Base-by-base conservation (phyloP, 1,284 basidiomycete genomes). In the Pholiota adiposa region DNA sequence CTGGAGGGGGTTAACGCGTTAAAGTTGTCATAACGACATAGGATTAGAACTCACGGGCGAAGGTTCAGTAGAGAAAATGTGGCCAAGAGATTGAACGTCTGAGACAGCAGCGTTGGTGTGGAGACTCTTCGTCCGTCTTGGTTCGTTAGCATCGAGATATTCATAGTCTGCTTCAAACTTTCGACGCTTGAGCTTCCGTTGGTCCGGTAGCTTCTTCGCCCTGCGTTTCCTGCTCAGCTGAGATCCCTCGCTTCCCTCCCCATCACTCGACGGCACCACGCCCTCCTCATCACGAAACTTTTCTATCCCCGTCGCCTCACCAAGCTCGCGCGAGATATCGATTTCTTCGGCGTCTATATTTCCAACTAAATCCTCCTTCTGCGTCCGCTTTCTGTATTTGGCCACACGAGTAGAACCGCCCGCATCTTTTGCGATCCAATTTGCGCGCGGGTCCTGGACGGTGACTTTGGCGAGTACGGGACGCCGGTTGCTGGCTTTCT, bases 381-480 rank as follows among this genome's bases (percentile, higher is more conserved):
- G 33, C 69, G 18, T 72, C 72, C 66, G 75, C 73, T 63, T 70
- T 74, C 60, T 40, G 60, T 61, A 62, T 61, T 51, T 57, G 63
- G 23, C 65, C 56, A 74, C 59, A 54, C 58, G 61, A n/a, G 60
- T 58, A 19, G 66, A 63, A 4, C 81, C 80, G 43, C 73, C 79
- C 21, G 79, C 80, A 64, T 82, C 79, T 40, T 63, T 68, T 12
- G 81, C 80, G 21, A 81, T 74, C 76, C 79, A 80, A 61, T 78
- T 80, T 7, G 79, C 80, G 9, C 76, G 74, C 0, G 75, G 68
- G 65, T 81, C 78, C 29, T 70, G 72, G 3, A 77, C 69, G 16
- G 73, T 71, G 38, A 65, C 66, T 25, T 60, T 64, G 34, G 73
- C 69, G 21, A 66, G 72, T 53, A 71, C 69, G 8, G 57, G 66